A percentile compares a stretch with the other conserved stretches of the same genome.
Conservation (phyloP, 768 basidiomycete genomes). For the Collybiopsis luxurians region DNA sequence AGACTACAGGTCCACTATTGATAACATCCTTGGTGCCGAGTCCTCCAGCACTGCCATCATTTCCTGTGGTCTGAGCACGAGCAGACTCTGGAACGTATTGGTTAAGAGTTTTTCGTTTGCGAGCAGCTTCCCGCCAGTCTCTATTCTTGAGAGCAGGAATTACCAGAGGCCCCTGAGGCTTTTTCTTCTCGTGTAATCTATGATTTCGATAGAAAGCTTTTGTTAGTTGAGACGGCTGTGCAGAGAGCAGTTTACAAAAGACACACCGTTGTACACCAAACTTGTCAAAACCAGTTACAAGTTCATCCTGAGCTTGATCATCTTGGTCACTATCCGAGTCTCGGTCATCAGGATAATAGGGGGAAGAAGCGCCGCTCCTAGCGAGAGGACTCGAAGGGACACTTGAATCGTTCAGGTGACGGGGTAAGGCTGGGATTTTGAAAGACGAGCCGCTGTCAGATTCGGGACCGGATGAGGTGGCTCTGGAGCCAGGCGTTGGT, state of each 20-base stretch:
- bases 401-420: conserved; percentile 43
- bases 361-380: conserved; percentile 47
- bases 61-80: conserved; percentile 45
- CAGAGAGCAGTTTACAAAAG: conserved; percentile 14
- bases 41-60: conserved; percentile 75
- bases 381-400: conserved; percentile 56
- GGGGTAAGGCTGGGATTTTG: conserved; percentile 61
- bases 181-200: conserved; percentile 46
- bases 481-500: conserved; percentile 67
- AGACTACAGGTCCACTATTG: conserved; percentile 69
- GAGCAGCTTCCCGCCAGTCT: conserved; percentile 85
- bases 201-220: conserved; percentile 34
- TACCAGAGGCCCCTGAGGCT: conserved; percentile 62
- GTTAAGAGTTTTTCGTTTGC: conserved; percentile 52
- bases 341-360: conserved; percentile 28
- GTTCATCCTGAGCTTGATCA: conserved; percentile 54
- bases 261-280: conserved; percentile 88
- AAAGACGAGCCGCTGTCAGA: conserved; percentile 51
- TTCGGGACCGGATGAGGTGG: conserved; percentile 60
- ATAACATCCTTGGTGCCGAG: conserved; percentile 73
- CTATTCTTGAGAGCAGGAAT: conserved; percentile 85
- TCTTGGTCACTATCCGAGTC: conserved; percentile 66
- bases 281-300: conserved; percentile 69
- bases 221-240: conserved; percentile 74
- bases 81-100: conserved; percentile 69